phyloP scores from a whole-genome alignment of 371 early-diverging fungal genomes.

The Mortierella sp. region DNA sequence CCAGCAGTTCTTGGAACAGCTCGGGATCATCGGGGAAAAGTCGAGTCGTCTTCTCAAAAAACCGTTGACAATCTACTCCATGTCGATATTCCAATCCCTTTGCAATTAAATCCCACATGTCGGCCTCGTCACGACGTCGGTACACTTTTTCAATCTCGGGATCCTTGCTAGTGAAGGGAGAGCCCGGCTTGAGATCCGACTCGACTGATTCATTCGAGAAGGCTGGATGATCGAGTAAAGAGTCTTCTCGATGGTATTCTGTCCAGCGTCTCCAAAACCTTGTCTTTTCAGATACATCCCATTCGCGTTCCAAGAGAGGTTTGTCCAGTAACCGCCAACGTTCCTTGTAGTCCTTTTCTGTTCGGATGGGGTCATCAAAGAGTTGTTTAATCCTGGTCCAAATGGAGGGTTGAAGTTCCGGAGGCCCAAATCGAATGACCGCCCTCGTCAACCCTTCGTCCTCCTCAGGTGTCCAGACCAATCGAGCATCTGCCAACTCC shows the following conservation, averaged over 20 bases:
- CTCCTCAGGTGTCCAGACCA: constrained; percentile 50
- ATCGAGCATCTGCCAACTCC: constrained; percentile 26
- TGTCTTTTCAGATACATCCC: constrained; percentile 39
- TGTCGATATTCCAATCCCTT: constrained; percentile 49
- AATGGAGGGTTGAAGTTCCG: constrained; percentile 30
- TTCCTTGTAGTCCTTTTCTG: constrained; percentile 27
- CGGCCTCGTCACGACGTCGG: neutral
- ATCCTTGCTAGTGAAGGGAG: too few relatives aligned
- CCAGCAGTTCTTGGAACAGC: constrained; percentile 16
- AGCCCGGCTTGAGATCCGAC: neutral
- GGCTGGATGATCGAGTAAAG: constrained; percentile 9
- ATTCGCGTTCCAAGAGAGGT: constrained; percentile 36
- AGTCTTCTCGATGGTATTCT: constrained; percentile 23
- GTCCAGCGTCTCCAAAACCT: constrained; percentile 48
- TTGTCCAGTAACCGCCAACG: constrained; percentile 45
- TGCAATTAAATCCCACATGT: constrained; percentile 47
- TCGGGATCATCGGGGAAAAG: constrained; percentile 38
- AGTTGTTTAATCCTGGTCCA: constrained; percentile 43
- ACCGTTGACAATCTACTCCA: constrained; percentile 39
- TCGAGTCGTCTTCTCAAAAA: constrained; percentile 28
- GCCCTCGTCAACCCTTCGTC: constrained; percentile 39
- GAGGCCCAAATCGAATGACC: constrained; percentile 40
- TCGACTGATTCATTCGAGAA: neutral
- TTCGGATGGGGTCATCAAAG: constrained; percentile 25
- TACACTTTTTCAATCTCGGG: too few relatives aligned